Conservation (phyloP, 495 filamentous ascomycete genomes). For the Amphirosellinia nigrospora region DNA sequence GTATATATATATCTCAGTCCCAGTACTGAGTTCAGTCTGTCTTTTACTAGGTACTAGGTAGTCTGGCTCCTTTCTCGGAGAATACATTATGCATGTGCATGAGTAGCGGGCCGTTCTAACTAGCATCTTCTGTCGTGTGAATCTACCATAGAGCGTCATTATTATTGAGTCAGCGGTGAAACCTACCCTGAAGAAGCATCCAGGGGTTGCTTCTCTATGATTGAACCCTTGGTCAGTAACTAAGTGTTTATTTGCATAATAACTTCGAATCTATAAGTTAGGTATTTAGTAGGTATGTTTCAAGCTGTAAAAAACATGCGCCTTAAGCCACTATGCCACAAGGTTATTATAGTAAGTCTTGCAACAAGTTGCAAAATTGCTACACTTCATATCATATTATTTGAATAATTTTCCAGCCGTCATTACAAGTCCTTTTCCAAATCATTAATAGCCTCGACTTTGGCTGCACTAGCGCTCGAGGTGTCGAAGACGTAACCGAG, state of each 20-base stretch:
- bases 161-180: neutral
- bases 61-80: neutral
- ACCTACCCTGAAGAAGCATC: neutral
- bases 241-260: too few relatives aligned
- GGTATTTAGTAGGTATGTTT: too few relatives aligned
- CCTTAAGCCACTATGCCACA: neutral
- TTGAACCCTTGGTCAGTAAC: neutral
- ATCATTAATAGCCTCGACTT: slow-evolving; percentile 76
- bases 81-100: slow-evolving; percentile 4
- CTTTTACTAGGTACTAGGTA: neutral
- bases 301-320: neutral
- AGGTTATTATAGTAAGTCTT: neutral
- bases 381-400: neutral
- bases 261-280: too few relatives aligned
- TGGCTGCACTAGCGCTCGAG: slow-evolving; percentile 70
- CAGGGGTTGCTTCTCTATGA: neutral
- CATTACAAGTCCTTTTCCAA: slow-evolving; percentile 62
- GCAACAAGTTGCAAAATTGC: neutral
- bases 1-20: neutral
- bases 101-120: neutral
- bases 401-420: neutral
- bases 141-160: neutral
- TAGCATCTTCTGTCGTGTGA: neutral
- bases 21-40: too few relatives aligned
- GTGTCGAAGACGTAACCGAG: slow-evolving; percentile 81